Conservation (phyloP, 1,284 basidiomycete species). For the Singerocomus inundabilis region DNA sequence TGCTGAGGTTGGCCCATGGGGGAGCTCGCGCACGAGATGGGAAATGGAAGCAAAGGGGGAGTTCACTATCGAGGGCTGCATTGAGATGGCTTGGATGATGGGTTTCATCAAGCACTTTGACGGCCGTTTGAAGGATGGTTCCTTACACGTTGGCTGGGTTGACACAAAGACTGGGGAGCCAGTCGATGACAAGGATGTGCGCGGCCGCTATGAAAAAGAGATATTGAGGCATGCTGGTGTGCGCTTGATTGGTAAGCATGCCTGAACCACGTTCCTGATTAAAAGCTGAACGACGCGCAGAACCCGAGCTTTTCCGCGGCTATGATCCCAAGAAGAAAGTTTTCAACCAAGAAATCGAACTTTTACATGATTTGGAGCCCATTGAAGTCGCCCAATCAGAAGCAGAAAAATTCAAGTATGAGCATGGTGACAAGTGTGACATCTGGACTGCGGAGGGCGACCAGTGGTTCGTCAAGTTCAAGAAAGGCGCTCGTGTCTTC, state of each 20-base stretch:
- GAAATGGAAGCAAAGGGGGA: conserved; percentile 96
- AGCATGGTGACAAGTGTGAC: conserved; percentile 97
- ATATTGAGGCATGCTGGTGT: conserved; percentile 93
- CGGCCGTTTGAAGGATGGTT: conserved; percentile 90
- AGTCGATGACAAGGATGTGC: conserved; percentile 98
- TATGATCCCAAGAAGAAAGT: conserved; percentile 97
- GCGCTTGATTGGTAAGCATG: conserved; percentile 79
- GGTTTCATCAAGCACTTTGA: conserved; percentile 98
- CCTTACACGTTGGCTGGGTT: conserved; percentile 96
- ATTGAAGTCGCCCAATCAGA: conserved; percentile 91
- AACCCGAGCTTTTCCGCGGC: conserved; percentile 95
- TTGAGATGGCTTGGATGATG: conserved; percentile 99
- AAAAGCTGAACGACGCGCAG: conserved; percentile 41
- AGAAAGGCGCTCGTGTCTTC: conserved; percentile 93
- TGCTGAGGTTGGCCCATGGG: conserved; percentile 98
- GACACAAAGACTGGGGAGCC: conserved; percentile 93
- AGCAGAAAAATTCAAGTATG: conserved; percentile 93
- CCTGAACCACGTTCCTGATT: background rate
- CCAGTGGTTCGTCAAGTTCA: conserved; percentile 97
- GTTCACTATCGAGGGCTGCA: conserved; percentile 95
- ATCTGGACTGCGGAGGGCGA: conserved; percentile 88
- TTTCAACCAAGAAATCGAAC: conserved; percentile 96
- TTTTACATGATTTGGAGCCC: conserved; percentile 95
- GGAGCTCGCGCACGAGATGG: conserved; percentile 97
- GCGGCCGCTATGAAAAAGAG: conserved; percentile 92